Evolutionary conservation across 2,329 filamentous ascomycete genomes (phyloP).

Genomic region (Colletotrichum horii): DNA sequence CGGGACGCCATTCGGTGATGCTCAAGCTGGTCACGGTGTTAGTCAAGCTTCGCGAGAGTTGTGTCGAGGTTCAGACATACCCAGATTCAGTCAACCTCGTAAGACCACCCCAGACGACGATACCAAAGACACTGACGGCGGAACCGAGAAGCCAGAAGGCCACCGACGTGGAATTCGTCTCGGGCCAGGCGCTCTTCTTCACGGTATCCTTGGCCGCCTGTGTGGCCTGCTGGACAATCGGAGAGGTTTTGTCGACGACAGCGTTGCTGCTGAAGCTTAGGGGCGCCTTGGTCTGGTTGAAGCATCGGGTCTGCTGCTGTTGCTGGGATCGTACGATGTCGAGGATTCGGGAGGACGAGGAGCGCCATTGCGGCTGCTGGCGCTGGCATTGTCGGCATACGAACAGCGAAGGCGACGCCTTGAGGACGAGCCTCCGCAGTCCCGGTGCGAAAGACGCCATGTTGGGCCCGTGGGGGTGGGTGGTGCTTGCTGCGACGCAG

Average conservation of each 20-base stretch:
- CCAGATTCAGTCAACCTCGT: constrained; percentile 95
- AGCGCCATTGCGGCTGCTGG: constrained; percentile 29
- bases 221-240: constrained; percentile 1
- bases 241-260: background rate
- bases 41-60: background rate
- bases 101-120: constrained; percentile 92
- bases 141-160: constrained; percentile 94
- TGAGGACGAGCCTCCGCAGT: constrained; percentile 44
- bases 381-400: constrained; percentile 55
- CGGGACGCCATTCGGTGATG: constrained; percentile 98
- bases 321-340: constrained; percentile 39
- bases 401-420: constrained; percentile 43
- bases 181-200: constrained; percentile 50
- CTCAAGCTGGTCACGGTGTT: constrained; percentile 67
- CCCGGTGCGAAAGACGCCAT: constrained; percentile 50
- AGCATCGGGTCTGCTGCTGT: constrained; percentile 29
- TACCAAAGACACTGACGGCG: constrained; percentile 92
- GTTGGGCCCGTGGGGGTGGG: background rate
- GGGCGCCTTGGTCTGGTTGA: constrained; percentile 37
- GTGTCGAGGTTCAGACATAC: constrained; percentile 51
- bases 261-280: constrained; percentile 27
- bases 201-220: constrained; percentile 12
- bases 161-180: constrained; percentile 75
- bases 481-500: background rate
- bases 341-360: constrained; percentile 41